Percentiles rank a stretch among this genome's conserved stretches.
Evolutionary conservation across 2,329 filamentous ascomycete genomes (phyloP).

Genomic region (Byssoonygena ceratinophila): DNA sequence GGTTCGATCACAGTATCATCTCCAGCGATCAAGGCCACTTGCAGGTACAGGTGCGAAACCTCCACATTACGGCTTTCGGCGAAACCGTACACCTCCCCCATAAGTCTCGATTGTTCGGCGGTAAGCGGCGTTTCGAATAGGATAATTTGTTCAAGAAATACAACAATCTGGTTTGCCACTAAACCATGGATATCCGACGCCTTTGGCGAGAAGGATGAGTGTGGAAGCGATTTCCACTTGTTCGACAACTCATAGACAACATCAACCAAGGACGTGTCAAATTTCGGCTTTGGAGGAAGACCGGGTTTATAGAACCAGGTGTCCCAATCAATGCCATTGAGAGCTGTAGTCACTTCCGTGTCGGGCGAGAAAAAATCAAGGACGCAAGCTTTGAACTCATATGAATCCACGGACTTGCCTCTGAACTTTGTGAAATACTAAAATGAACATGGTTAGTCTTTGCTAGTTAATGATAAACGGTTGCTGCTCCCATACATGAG

Average conservation of each 20-base stretch:
- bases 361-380: conserved; percentile 72
- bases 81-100: conserved; percentile 68
- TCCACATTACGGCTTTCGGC: conserved; percentile 73
- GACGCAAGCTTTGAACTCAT: conserved; percentile 84
- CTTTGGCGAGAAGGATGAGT: conserved; percentile 48
- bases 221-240: conserved; percentile 58
- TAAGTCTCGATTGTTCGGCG: conserved; percentile 53
- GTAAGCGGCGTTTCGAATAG: conserved; percentile 54
- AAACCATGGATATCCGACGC: conserved; percentile 60
- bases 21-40: conserved; percentile 64
- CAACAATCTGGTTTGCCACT: conserved; percentile 78
- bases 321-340: conserved; percentile 74
- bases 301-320: conserved; percentile 80
- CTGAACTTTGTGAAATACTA: conserved; percentile 77
- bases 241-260: conserved; percentile 71
- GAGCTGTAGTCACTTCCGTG: conserved; percentile 49
- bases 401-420: conserved; percentile 79
- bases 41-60: conserved; percentile 68
- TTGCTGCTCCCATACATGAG: conserved; percentile 44
- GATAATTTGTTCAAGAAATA: conserved; percentile 76
- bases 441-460: conserved; percentile 6
- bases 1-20: conserved; percentile 59
- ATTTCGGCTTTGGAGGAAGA: conserved; percentile 77
- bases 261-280: conserved; percentile 79
- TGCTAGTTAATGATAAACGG: conserved; percentile 1